phyloP scores from a whole-genome alignment of 441 rosid genomes.

The Populus hybrid region DNA sequence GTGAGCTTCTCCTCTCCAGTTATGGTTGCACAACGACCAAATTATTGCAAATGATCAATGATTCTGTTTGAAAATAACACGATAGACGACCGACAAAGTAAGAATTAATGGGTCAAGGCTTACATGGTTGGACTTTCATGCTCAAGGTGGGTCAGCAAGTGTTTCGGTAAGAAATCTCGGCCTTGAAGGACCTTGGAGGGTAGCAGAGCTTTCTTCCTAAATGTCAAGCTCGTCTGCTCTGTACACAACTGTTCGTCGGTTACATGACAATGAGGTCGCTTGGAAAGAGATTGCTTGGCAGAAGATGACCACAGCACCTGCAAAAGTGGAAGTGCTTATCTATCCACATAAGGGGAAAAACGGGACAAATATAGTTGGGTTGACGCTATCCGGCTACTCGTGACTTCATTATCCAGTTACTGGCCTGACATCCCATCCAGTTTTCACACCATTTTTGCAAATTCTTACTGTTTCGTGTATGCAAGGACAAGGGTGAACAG shows the following conservation, averaged over 20 bases:
- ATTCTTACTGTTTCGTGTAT: background rate
- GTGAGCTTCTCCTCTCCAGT: background rate
- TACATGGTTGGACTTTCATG: background rate
- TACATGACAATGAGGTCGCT: background rate
- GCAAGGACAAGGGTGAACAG: background rate
- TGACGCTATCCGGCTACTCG: background rate
- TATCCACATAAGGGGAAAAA: too few species aligned
- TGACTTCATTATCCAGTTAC: background rate
- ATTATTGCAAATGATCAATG: too few species aligned
- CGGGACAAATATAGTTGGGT: background rate
- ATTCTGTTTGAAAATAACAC: too few species aligned
- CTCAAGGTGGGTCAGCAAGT: background rate
- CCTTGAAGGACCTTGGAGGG: background rate
- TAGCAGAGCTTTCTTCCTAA: background rate
- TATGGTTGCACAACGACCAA: background rate
- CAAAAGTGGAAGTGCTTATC: background rate
- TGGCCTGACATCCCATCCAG: background rate
- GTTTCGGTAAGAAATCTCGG: background rate
- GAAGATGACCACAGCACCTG: background rate
- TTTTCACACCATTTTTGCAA: background rate
- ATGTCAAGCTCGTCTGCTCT: constrained; percentile 7
- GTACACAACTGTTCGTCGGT: background rate
- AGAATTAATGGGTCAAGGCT: background rate
- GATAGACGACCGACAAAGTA: background rate
- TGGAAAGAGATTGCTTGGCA: background rate